Evolutionary conservation across 148 eudicot genomes (phyloP).

Genomic region (Beta vulgaris): DNA sequence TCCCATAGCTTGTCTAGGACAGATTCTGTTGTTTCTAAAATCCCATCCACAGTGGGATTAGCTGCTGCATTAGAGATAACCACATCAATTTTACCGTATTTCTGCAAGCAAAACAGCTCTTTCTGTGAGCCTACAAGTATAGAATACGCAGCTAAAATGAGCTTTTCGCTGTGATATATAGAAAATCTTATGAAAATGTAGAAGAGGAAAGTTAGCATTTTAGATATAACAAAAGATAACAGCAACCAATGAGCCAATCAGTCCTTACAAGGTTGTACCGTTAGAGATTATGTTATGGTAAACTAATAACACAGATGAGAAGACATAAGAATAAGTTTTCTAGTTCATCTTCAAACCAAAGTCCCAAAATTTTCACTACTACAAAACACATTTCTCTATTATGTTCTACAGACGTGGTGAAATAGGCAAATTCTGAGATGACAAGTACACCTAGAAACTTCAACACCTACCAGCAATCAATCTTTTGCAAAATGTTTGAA

Average conservation of each 20-base stretch:
- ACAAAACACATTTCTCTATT: neutral
- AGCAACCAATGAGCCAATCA: neutral
- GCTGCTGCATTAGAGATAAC: constrained; percentile 92
- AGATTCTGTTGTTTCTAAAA: constrained; percentile 68
- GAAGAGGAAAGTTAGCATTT: neutral
- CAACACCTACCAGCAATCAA: neutral
- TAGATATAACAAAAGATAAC: neutral
- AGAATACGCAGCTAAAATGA: neutral
- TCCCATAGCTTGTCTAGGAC: constrained; percentile 96
- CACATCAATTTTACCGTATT: constrained; percentile 88
- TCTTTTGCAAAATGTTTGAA: neutral
- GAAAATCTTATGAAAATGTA: too few species aligned
- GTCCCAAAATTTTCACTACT: neutral
- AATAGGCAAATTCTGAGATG: neutral
- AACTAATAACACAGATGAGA: neutral
- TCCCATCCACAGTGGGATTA: constrained; percentile 61
- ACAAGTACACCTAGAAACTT: neutral
- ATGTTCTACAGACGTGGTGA: neutral
- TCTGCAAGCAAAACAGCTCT: constrained; percentile 47
- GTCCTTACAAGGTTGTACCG: neutral
- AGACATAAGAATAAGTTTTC: neutral
- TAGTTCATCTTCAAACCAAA: neutral
- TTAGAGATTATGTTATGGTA: neutral
- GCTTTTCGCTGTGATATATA: neutral
- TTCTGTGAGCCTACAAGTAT: neutral